Evolutionary conservation across 2,329 filamentous ascomycete species (phyloP).

Genomic region (Gyromitra esculenta): DNA sequence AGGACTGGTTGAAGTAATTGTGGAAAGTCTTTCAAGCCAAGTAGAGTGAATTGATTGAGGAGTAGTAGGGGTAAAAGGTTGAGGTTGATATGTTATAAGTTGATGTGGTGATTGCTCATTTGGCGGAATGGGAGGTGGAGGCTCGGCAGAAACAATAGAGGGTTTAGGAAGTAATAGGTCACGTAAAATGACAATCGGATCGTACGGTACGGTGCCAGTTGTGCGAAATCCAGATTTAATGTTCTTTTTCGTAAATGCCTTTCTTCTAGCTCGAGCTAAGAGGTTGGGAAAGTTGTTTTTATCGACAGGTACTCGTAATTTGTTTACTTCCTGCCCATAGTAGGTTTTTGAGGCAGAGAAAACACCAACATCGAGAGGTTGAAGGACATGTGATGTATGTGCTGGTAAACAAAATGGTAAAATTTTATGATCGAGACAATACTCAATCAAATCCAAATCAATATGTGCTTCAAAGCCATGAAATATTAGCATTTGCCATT

Average conservation of each 20-base stretch:
- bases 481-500: slow-evolving; percentile 17
- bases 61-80: slow-evolving; percentile 3
- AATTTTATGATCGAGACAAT: background rate
- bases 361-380: slow-evolving; percentile 15
- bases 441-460: slow-evolving; percentile 12
- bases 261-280: background rate
- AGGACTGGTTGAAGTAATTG: slow-evolving; percentile 10
- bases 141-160: background rate
- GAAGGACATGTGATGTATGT: slow-evolving; percentile 5
- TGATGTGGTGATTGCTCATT: background rate
- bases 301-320: background rate
- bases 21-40: background rate
- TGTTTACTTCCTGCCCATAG: slow-evolving; percentile 4
- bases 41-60: slow-evolving; percentile 10
- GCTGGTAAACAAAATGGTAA: slow-evolving; percentile 7
- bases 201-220: slow-evolving; percentile 16
- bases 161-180: background rate
- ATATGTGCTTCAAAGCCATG: slow-evolving; percentile 31
- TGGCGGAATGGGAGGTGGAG: background rate
- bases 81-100: background rate
- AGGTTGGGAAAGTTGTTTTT: slow-evolving; percentile 25
- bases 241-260: background rate
- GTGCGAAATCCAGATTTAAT: slow-evolving; percentile 8
- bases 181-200: background rate
- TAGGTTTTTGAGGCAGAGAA: slow-evolving; percentile 3